Percentiles rank a stretch among this genome's conserved stretches.
phyloP scores from a whole-genome alignment of 1,284 basidiomycete genomes.

The Ceratobasidium papillatum region DNA sequence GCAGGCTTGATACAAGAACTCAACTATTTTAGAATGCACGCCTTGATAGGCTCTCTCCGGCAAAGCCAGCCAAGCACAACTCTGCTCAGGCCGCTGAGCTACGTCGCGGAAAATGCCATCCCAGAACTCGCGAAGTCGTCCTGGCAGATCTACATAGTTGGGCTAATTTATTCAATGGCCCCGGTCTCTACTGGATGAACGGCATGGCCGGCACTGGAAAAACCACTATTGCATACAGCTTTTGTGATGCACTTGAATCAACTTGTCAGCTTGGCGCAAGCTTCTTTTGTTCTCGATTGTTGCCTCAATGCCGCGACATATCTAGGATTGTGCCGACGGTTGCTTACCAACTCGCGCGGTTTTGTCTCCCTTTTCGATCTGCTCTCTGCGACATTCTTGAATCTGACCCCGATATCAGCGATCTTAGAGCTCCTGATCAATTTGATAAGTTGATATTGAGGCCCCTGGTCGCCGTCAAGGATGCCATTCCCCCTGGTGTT shows the following conservation, averaged over 20 bases:
- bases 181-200: constrained; percentile 46
- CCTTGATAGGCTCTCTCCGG: neutral
- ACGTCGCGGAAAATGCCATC: constrained; percentile 1
- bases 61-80: neutral
- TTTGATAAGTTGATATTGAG: constrained; percentile 22
- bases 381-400: neutral
- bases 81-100: neutral
- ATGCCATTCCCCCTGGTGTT: neutral
- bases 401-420: neutral
- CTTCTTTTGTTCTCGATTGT: constrained; percentile 49
- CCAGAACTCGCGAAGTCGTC: constrained; percentile 43
- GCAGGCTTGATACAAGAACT: neutral
- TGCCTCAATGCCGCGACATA: constrained; percentile 8
- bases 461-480: constrained; percentile 1
- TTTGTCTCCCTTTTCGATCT: neutral
- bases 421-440: neutral
- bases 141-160: constrained; percentile 43
- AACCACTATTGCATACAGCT: constrained; percentile 47
- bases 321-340: constrained; percentile 22
- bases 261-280: constrained; percentile 48
- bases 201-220: constrained; percentile 48
- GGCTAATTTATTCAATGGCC: constrained; percentile 10
- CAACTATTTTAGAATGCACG: neutral
- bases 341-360: constrained; percentile 25
- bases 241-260: constrained; percentile 40